Evolutionary conservation across 2,329 filamentous ascomycete species (phyloP).

Genomic region (Phoma herbarum): DNA sequence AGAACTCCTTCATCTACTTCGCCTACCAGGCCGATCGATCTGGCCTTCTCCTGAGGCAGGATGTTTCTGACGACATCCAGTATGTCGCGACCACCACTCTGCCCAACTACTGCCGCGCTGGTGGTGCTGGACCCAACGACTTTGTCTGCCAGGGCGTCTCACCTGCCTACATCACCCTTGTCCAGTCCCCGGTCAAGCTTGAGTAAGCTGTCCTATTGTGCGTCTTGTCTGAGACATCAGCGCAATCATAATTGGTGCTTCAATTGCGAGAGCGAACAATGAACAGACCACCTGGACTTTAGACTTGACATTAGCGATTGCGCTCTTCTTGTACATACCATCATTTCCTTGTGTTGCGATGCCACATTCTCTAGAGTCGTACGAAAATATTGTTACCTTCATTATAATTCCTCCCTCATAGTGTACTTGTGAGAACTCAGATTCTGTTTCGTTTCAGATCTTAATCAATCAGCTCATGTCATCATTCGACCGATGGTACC

Average conservation of each 20-base stretch:
- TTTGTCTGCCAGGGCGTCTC: constrained; percentile 78
- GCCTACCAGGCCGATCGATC: constrained; percentile 24
- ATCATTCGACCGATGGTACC: not conserved
- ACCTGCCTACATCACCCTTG: constrained; percentile 60
- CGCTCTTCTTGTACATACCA: constrained; percentile 9
- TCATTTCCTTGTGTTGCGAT: constrained; percentile 1
- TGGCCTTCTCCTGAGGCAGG: constrained; percentile 28
- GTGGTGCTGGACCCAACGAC: constrained; percentile 55
- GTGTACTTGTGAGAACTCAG: not conserved
- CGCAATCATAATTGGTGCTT: not conserved
- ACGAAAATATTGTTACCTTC: not conserved
- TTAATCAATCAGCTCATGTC: not conserved
- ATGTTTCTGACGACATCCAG: constrained; percentile 22
- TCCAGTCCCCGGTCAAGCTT: constrained; percentile 21
- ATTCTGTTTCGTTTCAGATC: not conserved
- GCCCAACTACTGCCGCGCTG: constrained; percentile 27
- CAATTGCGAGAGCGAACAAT: not conserved
- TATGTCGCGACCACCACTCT: constrained; percentile 26
- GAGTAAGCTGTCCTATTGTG: not conserved
- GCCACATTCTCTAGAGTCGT: not conserved
- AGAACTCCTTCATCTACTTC: constrained; percentile 26
- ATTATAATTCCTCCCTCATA: not conserved
- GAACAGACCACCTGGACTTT: not conserved
- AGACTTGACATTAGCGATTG: constrained; percentile 7
- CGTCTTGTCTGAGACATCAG: not conserved